A percentile compares a stretch with the other conserved stretches of the same genome.
Evolutionary conservation across 257 asterid species (phyloP).

Genomic region (Lithospermum erythrorhizon): DNA sequence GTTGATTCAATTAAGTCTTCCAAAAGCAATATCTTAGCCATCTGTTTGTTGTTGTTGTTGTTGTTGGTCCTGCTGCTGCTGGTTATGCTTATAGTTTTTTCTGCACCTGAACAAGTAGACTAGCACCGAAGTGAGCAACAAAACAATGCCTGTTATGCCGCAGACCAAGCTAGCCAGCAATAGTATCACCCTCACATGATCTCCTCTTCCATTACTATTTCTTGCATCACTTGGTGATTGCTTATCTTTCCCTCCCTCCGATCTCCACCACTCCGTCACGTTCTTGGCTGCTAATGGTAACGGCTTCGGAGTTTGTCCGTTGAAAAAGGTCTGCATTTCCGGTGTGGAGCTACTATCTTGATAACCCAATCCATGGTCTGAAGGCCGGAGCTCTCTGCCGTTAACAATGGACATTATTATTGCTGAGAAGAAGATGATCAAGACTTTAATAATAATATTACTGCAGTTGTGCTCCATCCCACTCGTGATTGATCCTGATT

Average conservation of each 20-base stretch:
- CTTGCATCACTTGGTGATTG: neutral
- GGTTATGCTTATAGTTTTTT: neutral
- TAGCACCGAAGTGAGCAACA: slow-evolving; percentile 45
- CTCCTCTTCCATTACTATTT: neutral
- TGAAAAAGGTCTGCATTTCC: slow-evolving; percentile 38
- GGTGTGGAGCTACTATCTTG: slow-evolving; percentile 13
- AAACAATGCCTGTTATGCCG: slow-evolving; percentile 48
- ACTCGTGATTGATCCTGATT: neutral
- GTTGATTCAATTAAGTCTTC: too few relatives aligned
- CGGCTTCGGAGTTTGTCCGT: slow-evolving; percentile 11
- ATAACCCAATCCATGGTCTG: slow-evolving; percentile 36
- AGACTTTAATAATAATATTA: neutral
- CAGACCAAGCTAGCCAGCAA: slow-evolving; percentile 54
- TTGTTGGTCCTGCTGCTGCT: neutral
- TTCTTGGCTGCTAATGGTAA: slow-evolving; percentile 61
- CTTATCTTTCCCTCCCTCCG: slow-evolving; percentile 19
- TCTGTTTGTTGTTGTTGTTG: too few relatives aligned
- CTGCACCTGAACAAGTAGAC: slow-evolving; percentile 33
- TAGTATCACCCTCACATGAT: slow-evolving; percentile 38
- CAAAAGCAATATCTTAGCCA: too few relatives aligned
- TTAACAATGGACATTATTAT: slow-evolving; percentile 1
- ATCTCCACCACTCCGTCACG: slow-evolving; percentile 25
- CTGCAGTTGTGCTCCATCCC: neutral
- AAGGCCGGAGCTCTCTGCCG: slow-evolving; percentile 42
- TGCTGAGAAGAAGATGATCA: neutral